Evolutionary conservation across 2,329 filamentous ascomycete species (phyloP).

Genomic region (Daldinia sp.): DNA sequence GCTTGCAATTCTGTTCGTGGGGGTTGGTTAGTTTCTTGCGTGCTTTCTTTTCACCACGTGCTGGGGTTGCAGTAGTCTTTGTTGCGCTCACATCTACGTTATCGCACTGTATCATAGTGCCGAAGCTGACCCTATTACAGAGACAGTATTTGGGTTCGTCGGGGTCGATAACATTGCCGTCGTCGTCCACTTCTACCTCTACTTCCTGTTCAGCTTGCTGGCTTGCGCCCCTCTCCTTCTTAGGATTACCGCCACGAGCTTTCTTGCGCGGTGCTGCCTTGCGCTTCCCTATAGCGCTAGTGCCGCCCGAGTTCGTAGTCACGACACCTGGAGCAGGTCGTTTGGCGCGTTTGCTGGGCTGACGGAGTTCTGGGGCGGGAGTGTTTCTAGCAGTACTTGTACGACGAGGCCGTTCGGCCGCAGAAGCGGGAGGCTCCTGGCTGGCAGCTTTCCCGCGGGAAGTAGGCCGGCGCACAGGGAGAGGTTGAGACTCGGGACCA

Average conservation of each 20-base stretch:
- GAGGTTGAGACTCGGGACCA: constrained; percentile 49
- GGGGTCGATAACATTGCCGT: constrained; percentile 75
- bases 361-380: constrained; percentile 58
- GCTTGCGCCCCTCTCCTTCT: constrained; percentile 51
- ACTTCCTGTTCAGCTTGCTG: constrained; percentile 56
- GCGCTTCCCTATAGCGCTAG: constrained; percentile 74
- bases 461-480: constrained; percentile 54
- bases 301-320: constrained; percentile 68
- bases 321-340: constrained; percentile 77
- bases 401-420: constrained; percentile 62
- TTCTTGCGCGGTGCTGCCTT: constrained; percentile 75
- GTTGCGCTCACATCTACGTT: constrained; percentile 71
- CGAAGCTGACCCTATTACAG: constrained; percentile 82
- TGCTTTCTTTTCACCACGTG: constrained; percentile 23
- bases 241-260: constrained; percentile 53
- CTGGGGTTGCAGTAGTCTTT: constrained; percentile 29
- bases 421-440: constrained; percentile 59
- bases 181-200: constrained; percentile 70
- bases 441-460: constrained; percentile 63
- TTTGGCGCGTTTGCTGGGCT: constrained; percentile 67
- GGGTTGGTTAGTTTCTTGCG: constrained; percentile 39
- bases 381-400: constrained; percentile 66
- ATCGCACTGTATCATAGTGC: constrained; percentile 85
- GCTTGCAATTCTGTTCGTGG: constrained; percentile 68
- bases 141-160: constrained; percentile 80